Evolutionary conservation across 257 asterid genomes (phyloP).

Genomic region (Rhazya stricta): DNA sequence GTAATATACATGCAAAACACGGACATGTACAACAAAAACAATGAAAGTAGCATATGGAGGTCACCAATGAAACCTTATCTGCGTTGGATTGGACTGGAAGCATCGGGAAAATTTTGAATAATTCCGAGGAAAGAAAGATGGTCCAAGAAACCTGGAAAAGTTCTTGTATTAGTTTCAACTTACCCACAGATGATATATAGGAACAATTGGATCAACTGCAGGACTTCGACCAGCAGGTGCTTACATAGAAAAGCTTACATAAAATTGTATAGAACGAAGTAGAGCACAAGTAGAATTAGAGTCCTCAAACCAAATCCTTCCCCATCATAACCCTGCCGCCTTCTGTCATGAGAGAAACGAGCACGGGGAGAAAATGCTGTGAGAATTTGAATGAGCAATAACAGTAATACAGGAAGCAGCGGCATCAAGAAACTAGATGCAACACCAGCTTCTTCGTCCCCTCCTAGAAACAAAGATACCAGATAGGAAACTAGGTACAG

Average conservation of each 20-base stretch:
- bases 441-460: neutral
- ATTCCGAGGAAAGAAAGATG: too few species aligned
- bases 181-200: neutral
- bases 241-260: neutral
- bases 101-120: too few species aligned
- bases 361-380: conserved; percentile 3
- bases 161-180: too few species aligned
- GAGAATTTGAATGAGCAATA: conserved; percentile 9
- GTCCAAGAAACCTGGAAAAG: too few species aligned
- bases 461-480: conserved; percentile 2
- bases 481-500: neutral
- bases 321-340: conserved; percentile 12
- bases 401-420: conserved; percentile 15
- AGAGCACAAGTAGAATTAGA: conserved; percentile 16
- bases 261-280: conserved; percentile 13
- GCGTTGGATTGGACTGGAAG: too few species aligned
- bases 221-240: neutral
- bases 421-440: conserved; percentile 2
- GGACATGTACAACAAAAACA: too few species aligned
- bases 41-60: too few species aligned
- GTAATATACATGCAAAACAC: too few species aligned
- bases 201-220: neutral
- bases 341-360: neutral
- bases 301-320: conserved; percentile 25
- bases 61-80: too few species aligned